A percentile compares a stretch with the other conserved stretches of the same genome.
Evolutionary conservation across 2,329 filamentous ascomycete species (phyloP).

Genomic region (Graphiopsis chlorocephala): DNA sequence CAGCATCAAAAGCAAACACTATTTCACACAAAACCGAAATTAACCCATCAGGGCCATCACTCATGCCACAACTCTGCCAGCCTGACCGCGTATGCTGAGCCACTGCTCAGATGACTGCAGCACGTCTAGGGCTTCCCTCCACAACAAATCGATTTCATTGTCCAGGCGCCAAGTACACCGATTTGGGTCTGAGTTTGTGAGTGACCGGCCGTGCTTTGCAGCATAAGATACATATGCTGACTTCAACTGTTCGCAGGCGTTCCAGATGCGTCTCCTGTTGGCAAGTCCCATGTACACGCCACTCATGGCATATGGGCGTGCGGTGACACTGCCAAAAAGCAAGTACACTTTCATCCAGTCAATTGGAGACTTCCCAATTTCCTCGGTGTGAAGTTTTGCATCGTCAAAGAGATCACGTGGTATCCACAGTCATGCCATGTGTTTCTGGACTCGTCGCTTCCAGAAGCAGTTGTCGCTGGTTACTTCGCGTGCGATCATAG

Average conservation of each 20-base stretch:
- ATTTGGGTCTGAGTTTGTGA: not conserved
- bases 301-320: not conserved
- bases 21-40: not conserved
- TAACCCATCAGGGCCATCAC: not conserved
- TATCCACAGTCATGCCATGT: not conserved
- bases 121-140: not conserved
- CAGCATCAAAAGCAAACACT: not conserved
- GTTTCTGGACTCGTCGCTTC: not conserved
- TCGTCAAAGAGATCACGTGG: not conserved
- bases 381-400: not conserved
- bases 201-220: not conserved
- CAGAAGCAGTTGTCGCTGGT: not conserved
- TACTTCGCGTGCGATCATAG: not conserved
- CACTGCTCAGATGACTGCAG: not conserved
- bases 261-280: not conserved
- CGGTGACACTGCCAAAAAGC: not conserved
- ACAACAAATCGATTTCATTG: not conserved
- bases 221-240: not conserved
- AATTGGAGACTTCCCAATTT: not conserved
- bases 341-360: not conserved
- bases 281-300: not conserved
- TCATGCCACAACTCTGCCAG: not conserved
- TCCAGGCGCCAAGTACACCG: not conserved
- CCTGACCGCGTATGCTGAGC: not conserved
- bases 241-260: not conserved